Evolutionary conservation across 2,329 filamentous ascomycete genomes (phyloP), one percentile per base, ranked within the genome.

Genomic region (Cladosporium sp.): DNA sequence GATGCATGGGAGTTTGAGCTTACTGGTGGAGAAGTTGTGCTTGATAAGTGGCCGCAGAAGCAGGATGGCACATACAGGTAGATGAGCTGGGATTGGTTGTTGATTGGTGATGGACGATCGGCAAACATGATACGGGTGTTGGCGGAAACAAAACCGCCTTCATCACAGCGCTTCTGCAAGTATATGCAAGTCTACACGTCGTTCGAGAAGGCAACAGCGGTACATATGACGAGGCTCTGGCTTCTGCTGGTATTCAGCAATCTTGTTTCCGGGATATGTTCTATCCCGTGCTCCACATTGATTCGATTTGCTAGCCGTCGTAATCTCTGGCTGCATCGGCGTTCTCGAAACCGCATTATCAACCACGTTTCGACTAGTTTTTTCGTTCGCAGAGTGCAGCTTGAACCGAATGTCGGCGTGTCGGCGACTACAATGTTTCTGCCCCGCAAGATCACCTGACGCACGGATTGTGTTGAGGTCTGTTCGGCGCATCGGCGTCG

Each of bases 21-120:
- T 25, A 57, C 54, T 25, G 54, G 54, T 4, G 28, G 37, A n/a
- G 42, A 57, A 17, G 19, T 50, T 38, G 54, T 57, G 28, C 28
- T 57, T 12, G 54, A 57, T 37, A 17, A 14, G 30, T 57, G 54
- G 54, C 54, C 54, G 34, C 54, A 57, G 20, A 54, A 42, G 22
- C 51, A 54, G 51, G 30, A 54, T 42, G 37, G 7, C 36, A 54
- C 51, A 14, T 47, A 47, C 15, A 51, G 30, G 49, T 51, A 51
- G 34, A 51, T 8, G 17, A 11, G 28, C 9, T 50, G 11, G 38
- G 30, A 34, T 34, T 34, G 30, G 30, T 9, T 34, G 7, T 12
- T 34, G 30, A 34, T 5, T 11, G 11, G 30, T 34, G 30, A 34
- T 34, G 7, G 30, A 34, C 30, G 30, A 34, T 9, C 30, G 30